These are phyloP conservation scores for Geosiphon pyriformis DNA, from an alignment of 192 early-diverging fungal species.

Conservation along the genomic window DNA sequence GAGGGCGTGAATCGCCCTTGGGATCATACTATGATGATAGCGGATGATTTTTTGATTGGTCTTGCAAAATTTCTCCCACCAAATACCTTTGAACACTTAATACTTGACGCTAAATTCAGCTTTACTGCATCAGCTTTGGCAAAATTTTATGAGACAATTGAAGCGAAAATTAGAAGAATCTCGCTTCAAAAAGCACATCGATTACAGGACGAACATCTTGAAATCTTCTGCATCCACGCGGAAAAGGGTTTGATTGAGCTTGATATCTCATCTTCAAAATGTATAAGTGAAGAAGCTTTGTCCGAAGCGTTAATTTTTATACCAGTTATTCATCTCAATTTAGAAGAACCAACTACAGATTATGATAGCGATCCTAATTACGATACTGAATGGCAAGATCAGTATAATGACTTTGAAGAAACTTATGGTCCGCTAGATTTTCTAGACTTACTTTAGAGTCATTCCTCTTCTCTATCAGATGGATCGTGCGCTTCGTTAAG, in stretches of 20 bases:
- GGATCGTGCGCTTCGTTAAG: no score
- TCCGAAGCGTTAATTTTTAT: no score
- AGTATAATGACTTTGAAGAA: no score
- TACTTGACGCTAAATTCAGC: background rate
- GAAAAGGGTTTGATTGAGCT: background rate
- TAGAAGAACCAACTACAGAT: no score
- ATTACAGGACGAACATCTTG: background rate
- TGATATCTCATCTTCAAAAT: background rate
- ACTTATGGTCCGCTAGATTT: no score
- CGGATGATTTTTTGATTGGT: background rate
- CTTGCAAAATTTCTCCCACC: background rate
- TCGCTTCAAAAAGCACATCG: background rate
- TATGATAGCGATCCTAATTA: no score
- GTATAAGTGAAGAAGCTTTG: no score
- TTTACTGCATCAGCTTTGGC: background rate
- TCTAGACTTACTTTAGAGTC: no score
- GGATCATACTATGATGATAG: background rate
- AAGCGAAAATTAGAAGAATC: background rate
- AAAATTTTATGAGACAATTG: background rate
- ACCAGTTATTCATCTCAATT: no score
- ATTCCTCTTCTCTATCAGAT: no score
- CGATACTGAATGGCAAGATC: no score
- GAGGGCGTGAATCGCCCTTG: background rate
- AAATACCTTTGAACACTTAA: background rate
- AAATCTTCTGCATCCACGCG: background rate